Evolutionary conservation across 306 rosid genomes (phyloP), one percentile per base, ranked within the genome.

Genomic region (Sesbania bispinosa): DNA sequence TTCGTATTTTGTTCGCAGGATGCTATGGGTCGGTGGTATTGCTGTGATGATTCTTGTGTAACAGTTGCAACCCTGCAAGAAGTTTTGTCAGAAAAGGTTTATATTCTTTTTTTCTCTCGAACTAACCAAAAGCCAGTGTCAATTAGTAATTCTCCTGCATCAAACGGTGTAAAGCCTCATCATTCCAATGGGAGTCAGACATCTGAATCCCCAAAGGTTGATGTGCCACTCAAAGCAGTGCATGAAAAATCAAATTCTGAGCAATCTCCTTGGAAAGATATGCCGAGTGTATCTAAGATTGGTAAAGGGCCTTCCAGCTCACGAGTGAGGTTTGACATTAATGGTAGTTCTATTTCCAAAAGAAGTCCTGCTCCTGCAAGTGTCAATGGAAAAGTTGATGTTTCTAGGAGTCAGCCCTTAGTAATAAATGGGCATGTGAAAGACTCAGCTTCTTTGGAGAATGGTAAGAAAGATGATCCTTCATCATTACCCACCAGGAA

Each of bases 41-140:
- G 99, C 81, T 92, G 99, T 84, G 83, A 95, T 14, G 99, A 95
- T 85, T 88, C 97, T 16, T 77, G 50, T 41, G 97, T 95, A 68
- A 77, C 96, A 4, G 81, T 84, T 84, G 90, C 99, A 60, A 82
- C 87, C 30, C 73, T 95, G 85, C 91, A 85, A 78, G 88, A 86
- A 77, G 97, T 95, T 69, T 84, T 95, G 84, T 88, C 97, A 32
- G 99, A 95, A 71, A 95, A 92, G 75, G 99, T 85, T 82, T 95
- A 95, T 79, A 82, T 95, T 78, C 93, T 95, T 73, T 95, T 95
- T 82, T 92, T 88, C 82, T 88, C 97, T 74, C 96, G 97, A 38
- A 85, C 92, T 70, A 95, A 85, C 82, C 96, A 86, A 76, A 82
- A 89, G 75, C 74, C 90, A 53, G 83, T 60, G 27, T 63, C 92